These are phyloP conservation scores for Gloeostereum incarnatum DNA, from an alignment of 768 basidiomycete species.

Conservation along the genomic window DNA sequence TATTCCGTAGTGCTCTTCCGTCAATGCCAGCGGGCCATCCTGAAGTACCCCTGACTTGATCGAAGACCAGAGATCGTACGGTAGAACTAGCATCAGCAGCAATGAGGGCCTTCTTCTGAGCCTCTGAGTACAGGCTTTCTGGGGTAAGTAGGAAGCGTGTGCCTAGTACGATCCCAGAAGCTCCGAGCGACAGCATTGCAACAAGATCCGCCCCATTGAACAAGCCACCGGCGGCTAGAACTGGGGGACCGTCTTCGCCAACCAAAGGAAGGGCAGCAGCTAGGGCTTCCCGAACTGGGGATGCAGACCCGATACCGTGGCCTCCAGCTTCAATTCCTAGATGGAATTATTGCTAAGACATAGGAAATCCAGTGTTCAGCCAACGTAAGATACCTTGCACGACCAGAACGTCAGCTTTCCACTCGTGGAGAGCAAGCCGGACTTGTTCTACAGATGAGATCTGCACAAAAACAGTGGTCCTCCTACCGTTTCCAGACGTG, in stretches of 20 bases:
- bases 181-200: slow-evolving; percentile 56
- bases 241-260: slow-evolving; percentile 30
- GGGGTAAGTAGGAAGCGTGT: slow-evolving; percentile 67
- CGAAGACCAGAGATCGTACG: slow-evolving; percentile 55
- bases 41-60: slow-evolving; percentile 42
- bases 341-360: slow-evolving; percentile 4
- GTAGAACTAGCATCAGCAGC: slow-evolving; percentile 34
- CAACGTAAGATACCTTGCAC: slow-evolving; percentile 51
- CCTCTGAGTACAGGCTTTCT: slow-evolving; percentile 50
- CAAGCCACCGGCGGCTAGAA: slow-evolving; percentile 74
- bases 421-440: slow-evolving; percentile 47
- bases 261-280: slow-evolving; percentile 40
- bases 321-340: slow-evolving; percentile 76
- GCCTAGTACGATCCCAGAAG: slow-evolving; percentile 59
- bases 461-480: slow-evolving; percentile 55
- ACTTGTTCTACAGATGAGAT: slow-evolving; percentile 56
- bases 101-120: slow-evolving; percentile 44
- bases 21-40: slow-evolving; percentile 57
- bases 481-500: slow-evolving; percentile 26
- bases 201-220: slow-evolving; percentile 57
- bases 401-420: slow-evolving; percentile 67
- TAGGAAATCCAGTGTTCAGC: neutral
- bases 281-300: slow-evolving; percentile 53
- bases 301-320: slow-evolving; percentile 51
- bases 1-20: slow-evolving; percentile 51